Conservation (phyloP, 495 filamentous ascomycete species). For the Tuber borchii region DNA sequence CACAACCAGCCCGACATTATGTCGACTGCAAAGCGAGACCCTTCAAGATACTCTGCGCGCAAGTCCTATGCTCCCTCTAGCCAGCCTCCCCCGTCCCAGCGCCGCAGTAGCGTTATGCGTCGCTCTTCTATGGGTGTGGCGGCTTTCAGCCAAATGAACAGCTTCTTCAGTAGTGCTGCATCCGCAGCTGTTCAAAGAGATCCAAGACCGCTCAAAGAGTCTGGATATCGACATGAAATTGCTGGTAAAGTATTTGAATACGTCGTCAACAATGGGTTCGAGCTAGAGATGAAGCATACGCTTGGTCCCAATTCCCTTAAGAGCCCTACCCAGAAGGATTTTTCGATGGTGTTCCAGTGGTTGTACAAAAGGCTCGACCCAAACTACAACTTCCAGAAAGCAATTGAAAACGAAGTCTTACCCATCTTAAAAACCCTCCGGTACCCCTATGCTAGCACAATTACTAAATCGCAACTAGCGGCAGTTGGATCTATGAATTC, state of each 20-base stretch:
- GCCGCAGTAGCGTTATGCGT: conserved; percentile 82
- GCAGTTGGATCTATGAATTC: conserved; percentile 86
- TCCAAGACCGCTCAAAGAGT: conserved; percentile 80
- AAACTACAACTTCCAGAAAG: conserved; percentile 67
- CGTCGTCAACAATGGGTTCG: conserved; percentile 81
- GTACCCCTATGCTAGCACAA: conserved; percentile 88
- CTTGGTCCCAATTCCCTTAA: conserved; percentile 79
- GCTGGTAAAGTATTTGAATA: conserved; percentile 88
- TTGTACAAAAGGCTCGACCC: conserved; percentile 93
- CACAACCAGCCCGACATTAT: conserved; percentile 64
- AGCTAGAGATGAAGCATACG: conserved; percentile 92
- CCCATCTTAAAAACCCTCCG: conserved; percentile 83
- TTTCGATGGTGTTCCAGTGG: conserved; percentile 95
- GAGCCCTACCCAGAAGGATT: conserved; percentile 96
- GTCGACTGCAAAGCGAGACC: conserved; percentile 76
- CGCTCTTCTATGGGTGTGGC: conserved; percentile 53
- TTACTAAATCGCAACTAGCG: conserved; percentile 88
- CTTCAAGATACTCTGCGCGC: conserved; percentile 54
- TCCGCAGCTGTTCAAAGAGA: conserved; percentile 75
- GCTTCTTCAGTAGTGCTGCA: conserved; percentile 78
- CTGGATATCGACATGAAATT: conserved; percentile 69
- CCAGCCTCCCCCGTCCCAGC: conserved; percentile 51
- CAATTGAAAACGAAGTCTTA: conserved; percentile 86
- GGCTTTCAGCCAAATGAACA: conserved; percentile 53
- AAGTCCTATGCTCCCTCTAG: conserved; percentile 65